Conservation (phyloP, 352 stramenopile genomes). For the Peronospora destructor region DNA sequence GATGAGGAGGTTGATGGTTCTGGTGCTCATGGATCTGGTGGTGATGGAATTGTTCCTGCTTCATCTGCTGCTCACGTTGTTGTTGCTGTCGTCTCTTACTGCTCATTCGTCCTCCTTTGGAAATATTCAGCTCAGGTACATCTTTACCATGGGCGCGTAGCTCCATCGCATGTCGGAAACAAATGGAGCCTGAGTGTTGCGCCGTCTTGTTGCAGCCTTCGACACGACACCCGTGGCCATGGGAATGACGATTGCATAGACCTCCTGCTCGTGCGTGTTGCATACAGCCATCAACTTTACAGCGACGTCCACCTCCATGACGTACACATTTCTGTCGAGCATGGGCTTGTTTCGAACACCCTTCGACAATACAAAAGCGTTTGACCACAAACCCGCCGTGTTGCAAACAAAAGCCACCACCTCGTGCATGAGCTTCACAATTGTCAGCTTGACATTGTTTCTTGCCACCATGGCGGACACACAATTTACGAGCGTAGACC, state of each 20-base stretch:
- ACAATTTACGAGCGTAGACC: constrained; percentile 76
- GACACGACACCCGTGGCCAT: constrained; percentile 65
- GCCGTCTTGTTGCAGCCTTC: constrained; percentile 78
- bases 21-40: constrained; percentile 60
- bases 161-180: constrained; percentile 73
- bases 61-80: constrained; percentile 59
- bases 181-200: constrained; percentile 71
- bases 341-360: constrained; percentile 71
- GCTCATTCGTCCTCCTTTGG: constrained; percentile 58
- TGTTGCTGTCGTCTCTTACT: constrained; percentile 71
- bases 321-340: constrained; percentile 71
- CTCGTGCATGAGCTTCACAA: constrained; percentile 67
- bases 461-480: constrained; percentile 73
- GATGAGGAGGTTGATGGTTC: constrained; percentile 35
- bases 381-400: constrained; percentile 79
- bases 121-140: constrained; percentile 70
- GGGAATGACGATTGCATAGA: constrained; percentile 69
- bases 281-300: constrained; percentile 68
- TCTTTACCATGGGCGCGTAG: constrained; percentile 60
- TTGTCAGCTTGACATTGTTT: constrained; percentile 71
- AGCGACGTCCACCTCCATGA: constrained; percentile 59
- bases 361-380: constrained; percentile 76
- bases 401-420: constrained; percentile 67
- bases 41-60: constrained; percentile 74
- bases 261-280: constrained; percentile 65